phyloP scores from a whole-genome alignment of 108 stramenopile genomes.

The Conticribra guillardii region DNA sequence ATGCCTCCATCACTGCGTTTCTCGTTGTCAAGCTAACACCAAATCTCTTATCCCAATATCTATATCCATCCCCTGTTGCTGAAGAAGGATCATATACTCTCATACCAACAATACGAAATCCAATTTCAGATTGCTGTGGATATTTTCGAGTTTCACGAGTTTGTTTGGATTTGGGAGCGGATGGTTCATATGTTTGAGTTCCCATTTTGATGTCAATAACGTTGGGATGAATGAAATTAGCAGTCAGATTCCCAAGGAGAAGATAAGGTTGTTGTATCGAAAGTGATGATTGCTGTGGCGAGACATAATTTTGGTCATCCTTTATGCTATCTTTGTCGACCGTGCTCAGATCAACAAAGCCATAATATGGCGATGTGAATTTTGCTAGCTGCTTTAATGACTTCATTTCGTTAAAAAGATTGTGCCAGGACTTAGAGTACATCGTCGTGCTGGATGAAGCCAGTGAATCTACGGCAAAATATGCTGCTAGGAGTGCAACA shows the following conservation, averaged over 20 bases:
- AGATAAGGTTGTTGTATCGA: conserved; percentile 55
- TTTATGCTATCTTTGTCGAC: not conserved
- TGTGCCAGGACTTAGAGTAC: conserved; percentile 29
- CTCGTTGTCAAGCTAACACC: conserved; percentile 56
- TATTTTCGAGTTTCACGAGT: conserved; percentile 71
- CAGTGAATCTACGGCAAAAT: conserved; percentile 28
- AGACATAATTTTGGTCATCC: not conserved
- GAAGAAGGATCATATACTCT: conserved; percentile 59
- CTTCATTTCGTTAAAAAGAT: conserved; percentile 50
- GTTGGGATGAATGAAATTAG: conserved; percentile 64
- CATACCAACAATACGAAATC: conserved; percentile 87
- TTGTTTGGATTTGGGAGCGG: conserved; percentile 68
- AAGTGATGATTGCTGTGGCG: not conserved
- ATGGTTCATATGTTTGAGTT: conserved; percentile 80
- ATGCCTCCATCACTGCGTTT: conserved; percentile 54
- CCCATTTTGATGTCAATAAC: conserved; percentile 91
- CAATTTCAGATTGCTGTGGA: conserved; percentile 69
- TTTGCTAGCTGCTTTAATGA: conserved; percentile 49
- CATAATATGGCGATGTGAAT: conserved; percentile 71
- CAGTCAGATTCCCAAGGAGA: conserved; percentile 64
- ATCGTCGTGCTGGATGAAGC: conserved; percentile 22
- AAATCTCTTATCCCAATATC: conserved; percentile 63
- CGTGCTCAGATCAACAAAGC: conserved; percentile 41
- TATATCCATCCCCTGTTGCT: conserved; percentile 57
- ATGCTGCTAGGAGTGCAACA: conserved; percentile 11